Base-by-base conservation (phyloP, 169 alveolate genomes). In the Plasmodium ovale region DNA sequence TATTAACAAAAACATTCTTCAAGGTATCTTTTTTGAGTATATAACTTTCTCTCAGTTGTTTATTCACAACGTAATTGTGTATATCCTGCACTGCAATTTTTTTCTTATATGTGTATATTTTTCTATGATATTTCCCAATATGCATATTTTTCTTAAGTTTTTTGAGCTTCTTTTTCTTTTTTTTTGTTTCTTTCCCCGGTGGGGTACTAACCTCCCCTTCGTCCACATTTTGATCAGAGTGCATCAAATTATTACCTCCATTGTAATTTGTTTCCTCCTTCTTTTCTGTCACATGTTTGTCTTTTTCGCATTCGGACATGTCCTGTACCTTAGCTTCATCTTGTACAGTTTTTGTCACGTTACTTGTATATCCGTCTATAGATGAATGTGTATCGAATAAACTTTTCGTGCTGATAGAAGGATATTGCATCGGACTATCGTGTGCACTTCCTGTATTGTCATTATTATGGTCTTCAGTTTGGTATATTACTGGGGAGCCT, bases 131-230 rank as follows among this genome's bases (percentile, higher is more conserved):
- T 69, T 56, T 85, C 51, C 91, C 91, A 35, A 85, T 85, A 64
- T 85, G 91, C 87, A 68, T 85, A 72, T 68, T 85, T 35, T 85
- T 85, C 69, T 68, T 68, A 44, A 68, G n/a, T 44, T 85, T 85
- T 85, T 85, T 58, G 21, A 54, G 42, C 56, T 68, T 85, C 33
- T 85, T 85, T 85, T 68, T 82, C 56, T 51, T 62, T 47, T 79
- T 79, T 47, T 60, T 64, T n/a, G 4, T 58, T 1, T 49, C 1
- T 39, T 29, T n/a, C n/a, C n/a, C n/a, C n/a, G n/a, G n/a, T n/a
- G n/a, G n/a, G n/a, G n/a, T n/a, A n/a, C n/a, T n/a, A n/a, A n/a
- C n/a, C 54, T 21, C 25, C 4, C 29, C n/a, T 39, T 60, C 53
- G 49, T 49, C 19, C 42, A n/a, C 33, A 23, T 16, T 9, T 9